Conservation (phyloP, 2,329 filamentous ascomycete genomes). For the Teratosphaeria pseudoeucalypti region DNA sequence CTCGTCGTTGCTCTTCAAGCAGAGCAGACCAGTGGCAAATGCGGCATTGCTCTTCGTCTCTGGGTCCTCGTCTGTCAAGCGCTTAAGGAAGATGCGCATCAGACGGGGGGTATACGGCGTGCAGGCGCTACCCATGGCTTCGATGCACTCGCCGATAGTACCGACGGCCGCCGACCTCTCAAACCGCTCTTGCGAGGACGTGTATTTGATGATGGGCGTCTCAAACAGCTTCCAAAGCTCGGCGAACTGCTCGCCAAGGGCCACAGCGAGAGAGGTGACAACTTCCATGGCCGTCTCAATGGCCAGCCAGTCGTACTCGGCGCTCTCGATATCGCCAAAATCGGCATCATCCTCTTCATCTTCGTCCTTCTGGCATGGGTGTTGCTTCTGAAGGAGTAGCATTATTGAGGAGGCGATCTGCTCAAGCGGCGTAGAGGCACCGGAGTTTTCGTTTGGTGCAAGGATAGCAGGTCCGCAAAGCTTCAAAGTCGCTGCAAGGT, state of each 20-base stretch:
- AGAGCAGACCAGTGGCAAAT: slow-evolving; percentile 77
- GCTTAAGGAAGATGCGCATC: slow-evolving; percentile 72
- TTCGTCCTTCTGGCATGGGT: slow-evolving; percentile 86
- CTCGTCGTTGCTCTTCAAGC: slow-evolving; percentile 67
- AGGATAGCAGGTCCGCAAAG: slow-evolving; percentile 81
- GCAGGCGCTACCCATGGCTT: slow-evolving; percentile 70
- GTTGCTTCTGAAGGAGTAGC: slow-evolving; percentile 75
- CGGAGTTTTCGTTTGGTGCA: slow-evolving; percentile 51
- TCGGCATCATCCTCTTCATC: slow-evolving; percentile 70
- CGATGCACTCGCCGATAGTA: slow-evolving; percentile 81
- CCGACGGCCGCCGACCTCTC: slow-evolving; percentile 87
- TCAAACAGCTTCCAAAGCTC: slow-evolving; percentile 95
- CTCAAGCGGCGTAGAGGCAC: slow-evolving; percentile 23
- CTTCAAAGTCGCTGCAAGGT: slow-evolving; percentile 81
- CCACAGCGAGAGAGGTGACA: slow-evolving; percentile 70
- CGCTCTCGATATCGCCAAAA: slow-evolving; percentile 59
- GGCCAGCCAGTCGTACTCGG: slow-evolving; percentile 95
- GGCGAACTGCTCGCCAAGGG: slow-evolving; percentile 68
- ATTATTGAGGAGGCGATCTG: slow-evolving; percentile 66
- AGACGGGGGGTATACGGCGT: slow-evolving; percentile 70
- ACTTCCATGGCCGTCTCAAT: slow-evolving; percentile 92
- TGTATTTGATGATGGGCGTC: slow-evolving; percentile 80
- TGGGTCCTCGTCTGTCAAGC: slow-evolving; percentile 76
- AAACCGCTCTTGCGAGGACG: slow-evolving; percentile 71
- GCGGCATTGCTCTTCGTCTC: slow-evolving; percentile 94